These are phyloP conservation scores for Backusella morwellensis DNA, from an alignment of 192 early-diverging fungal genomes.

Conservation along the genomic window DNA sequence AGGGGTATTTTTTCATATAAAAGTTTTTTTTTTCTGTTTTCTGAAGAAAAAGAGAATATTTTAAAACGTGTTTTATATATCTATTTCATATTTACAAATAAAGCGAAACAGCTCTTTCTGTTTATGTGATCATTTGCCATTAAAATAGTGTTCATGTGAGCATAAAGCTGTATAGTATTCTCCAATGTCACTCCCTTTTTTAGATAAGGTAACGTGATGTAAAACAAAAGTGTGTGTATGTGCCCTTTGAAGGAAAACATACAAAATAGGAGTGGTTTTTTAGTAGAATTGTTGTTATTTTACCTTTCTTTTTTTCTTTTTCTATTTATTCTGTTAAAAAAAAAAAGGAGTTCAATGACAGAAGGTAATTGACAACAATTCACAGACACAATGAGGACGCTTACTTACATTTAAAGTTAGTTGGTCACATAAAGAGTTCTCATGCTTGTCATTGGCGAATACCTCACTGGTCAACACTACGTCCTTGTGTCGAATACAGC, in stretches of 20 bases:
- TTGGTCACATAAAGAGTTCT: slow-evolving; percentile 9
- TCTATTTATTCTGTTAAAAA: not conserved
- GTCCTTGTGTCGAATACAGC: slow-evolving; percentile 6
- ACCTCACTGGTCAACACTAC: slow-evolving; percentile 9
- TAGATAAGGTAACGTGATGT: not conserved
- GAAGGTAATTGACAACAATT: not conserved
- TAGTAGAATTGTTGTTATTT: not conserved
- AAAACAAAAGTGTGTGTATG: not conserved
- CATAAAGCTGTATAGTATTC: not conserved
- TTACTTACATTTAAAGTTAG: not conserved
- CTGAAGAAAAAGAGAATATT: not conserved
- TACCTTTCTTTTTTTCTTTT: not conserved
- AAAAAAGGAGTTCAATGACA: not conserved
- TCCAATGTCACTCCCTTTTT: not conserved
- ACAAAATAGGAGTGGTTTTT: not conserved
- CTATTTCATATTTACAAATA: not conserved
- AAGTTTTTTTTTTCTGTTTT: not conserved
- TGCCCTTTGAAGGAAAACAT: not conserved
- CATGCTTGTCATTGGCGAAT: slow-evolving; percentile 14
- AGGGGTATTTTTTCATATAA: not conserved
- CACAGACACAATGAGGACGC: not conserved
- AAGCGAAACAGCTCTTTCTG: not conserved
- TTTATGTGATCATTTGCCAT: not conserved
- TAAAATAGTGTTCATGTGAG: not conserved
- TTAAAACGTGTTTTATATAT: not conserved